Conservation (phyloP, 306 rosid species). For the Amphicarpaea edgeworthii region DNA sequence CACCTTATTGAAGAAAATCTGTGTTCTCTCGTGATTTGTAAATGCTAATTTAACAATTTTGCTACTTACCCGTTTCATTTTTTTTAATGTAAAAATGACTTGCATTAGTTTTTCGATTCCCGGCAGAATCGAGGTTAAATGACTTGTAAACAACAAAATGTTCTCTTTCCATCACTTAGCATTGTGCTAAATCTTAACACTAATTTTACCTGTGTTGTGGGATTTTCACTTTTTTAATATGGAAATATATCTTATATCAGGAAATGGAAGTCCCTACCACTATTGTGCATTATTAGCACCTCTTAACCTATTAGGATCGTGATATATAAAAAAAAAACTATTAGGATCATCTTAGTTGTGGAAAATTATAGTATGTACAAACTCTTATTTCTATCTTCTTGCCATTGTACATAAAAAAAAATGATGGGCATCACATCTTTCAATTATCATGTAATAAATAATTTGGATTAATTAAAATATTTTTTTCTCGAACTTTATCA, state of each 20-base stretch:
- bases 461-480: too few relatives aligned
- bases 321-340: too few relatives aligned
- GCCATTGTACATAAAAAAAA: too few relatives aligned
- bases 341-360: too few relatives aligned
- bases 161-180: not conserved
- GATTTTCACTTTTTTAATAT: not conserved
- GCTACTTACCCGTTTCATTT: conserved; percentile 16
- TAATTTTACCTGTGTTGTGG: not conserved
- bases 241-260: not conserved
- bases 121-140: conserved; percentile 26
- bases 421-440: too few relatives aligned
- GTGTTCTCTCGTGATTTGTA: conserved; percentile 44
- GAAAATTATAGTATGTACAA: too few relatives aligned
- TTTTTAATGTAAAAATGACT: not conserved
- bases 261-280: not conserved
- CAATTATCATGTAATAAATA: too few relatives aligned
- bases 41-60: conserved; percentile 42
- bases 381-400: too few relatives aligned
- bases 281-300: not conserved
- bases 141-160: not conserved
- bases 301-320: not conserved
- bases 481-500: not conserved
- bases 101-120: not conserved
- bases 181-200: not conserved
- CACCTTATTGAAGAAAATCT: conserved; percentile 12